Base-by-base conservation (phyloP, 1,284 basidiomycete genomes). In the Ustilago curta region DNA sequence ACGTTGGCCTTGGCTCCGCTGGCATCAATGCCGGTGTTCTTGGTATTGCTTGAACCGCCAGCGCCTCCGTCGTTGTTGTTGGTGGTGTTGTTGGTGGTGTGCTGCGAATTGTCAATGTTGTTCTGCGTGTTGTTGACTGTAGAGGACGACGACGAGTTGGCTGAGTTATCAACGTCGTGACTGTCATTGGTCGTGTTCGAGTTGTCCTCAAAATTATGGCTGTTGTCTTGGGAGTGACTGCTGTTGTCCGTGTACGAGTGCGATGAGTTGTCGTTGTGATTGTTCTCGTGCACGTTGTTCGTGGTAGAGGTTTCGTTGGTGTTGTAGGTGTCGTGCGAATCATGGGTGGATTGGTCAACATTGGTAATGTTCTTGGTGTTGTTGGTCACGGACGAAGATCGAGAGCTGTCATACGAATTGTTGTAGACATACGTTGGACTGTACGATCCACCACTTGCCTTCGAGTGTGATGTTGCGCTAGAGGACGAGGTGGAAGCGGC, bases 381-480 rank as follows among this genome's bases (percentile, higher is more conserved):
- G 61, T 53, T 70, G n/a, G 56, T 58, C 14, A 65, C 62, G 6
- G 49, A 39, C 21, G 54, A 57, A 18, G 62, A 52, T n/a, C 39
- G 18, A 4, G 56, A 50, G 57, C 55, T 64, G 48, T 64, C 56
- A 37, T 64, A 70, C 45, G 68, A 70, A 49, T 62, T 66, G 63
- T 70, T 70, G 61, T 70, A 70, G 51, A 70, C 61, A 27, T 52
- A 64, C 4, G 67, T 70, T 11, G 67, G 56, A 27, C 50, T 61
- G 59, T 60, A 56, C 16, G 55, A 54, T n/a, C 55, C 66, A 19
- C 53, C 39, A 31, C 42, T 21, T 21, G 39, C 19, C 39, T 44
- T 44, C 6, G 56, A 44, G 18, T 37, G 21, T 0, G 57, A 48
- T 0, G 47, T 39, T 8, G 52, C 39, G 29, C 27, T 35, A 8